Evolutionary conservation across 768 basidiomycete genomes (phyloP).

Genomic region (Cubamyces lactineus): DNA sequence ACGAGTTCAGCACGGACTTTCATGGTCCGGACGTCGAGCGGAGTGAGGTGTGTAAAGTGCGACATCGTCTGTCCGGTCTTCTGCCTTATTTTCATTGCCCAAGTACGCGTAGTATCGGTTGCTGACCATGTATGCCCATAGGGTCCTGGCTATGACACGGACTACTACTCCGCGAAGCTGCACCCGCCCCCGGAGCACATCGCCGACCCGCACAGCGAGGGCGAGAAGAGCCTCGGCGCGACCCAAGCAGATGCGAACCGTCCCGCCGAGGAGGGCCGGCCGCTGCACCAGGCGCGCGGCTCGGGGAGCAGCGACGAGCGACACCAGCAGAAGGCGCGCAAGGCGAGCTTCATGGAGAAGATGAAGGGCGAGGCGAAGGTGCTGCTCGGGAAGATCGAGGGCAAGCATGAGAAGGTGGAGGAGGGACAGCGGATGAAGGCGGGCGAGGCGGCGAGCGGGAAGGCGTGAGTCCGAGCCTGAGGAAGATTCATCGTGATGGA

Average conservation of each 20-base stretch:
- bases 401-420: conserved; percentile 35
- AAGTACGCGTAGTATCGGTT: too few relatives aligned
- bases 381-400: conserved; percentile 34
- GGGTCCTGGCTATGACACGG: conserved; percentile 31
- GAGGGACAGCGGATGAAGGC: conserved; percentile 32
- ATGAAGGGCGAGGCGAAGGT: conserved; percentile 38
- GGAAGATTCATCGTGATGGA: too few relatives aligned
- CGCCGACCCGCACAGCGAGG: not conserved
- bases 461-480: too few relatives aligned
- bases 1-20: too few relatives aligned
- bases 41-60: too few relatives aligned
- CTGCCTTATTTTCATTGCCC: too few relatives aligned
- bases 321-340: conserved; percentile 28
- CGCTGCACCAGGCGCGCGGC: not conserved
- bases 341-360: conserved; percentile 36
- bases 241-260: conserved; percentile 23
- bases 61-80: too few relatives aligned
- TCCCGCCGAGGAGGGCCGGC: conserved; percentile 15
- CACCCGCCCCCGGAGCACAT: conserved; percentile 30
- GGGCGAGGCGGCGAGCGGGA: conserved; percentile 18
- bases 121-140: conserved; percentile 4
- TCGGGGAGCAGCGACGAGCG: not conserved
- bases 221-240: conserved; percentile 21
- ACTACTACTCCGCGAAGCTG: conserved; percentile 33
- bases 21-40: too few relatives aligned